A percentile compares a stretch with the other conserved stretches of the same genome.
phyloP scores from a whole-genome alignment of 495 filamentous ascomycete species.

The Neurospora intermedia region DNA sequence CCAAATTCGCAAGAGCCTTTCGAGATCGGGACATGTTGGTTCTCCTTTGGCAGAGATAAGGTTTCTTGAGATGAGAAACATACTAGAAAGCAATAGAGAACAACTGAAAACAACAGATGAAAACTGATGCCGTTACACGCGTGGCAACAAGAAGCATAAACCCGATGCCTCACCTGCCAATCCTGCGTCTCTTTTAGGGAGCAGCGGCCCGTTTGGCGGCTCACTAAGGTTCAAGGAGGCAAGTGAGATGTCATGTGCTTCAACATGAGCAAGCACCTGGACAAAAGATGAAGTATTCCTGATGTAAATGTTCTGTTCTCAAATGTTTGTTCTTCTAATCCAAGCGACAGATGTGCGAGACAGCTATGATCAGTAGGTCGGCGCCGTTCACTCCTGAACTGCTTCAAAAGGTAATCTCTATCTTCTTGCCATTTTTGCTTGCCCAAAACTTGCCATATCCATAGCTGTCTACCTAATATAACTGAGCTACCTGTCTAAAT shows the following conservation, averaged over 20 bases:
- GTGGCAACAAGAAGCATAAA: background rate
- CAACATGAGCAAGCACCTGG: background rate
- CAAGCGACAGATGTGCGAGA: background rate
- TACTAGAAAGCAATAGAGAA: background rate
- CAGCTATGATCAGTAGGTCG: background rate
- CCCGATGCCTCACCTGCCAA: background rate
- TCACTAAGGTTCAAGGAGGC: background rate
- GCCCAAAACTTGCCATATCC: background rate
- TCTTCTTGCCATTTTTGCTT: background rate
- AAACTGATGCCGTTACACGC: background rate
- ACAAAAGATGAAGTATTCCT: background rate
- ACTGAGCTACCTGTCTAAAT: background rate
- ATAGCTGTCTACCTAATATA: background rate
- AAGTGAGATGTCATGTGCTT: background rate
- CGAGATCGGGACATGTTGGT: background rate
- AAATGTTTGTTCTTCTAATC: background rate
- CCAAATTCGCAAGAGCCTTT: background rate
- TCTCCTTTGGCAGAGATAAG: background rate
- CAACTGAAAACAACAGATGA: background rate
- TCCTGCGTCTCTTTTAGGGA: background rate
- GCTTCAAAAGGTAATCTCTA: background rate
- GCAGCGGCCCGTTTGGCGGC: background rate
- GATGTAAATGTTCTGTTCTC: background rate
- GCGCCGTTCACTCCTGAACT: background rate
- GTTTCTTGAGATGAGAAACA: background rate